Base-by-base conservation (phyloP, 2,329 filamentous ascomycete genomes). In the Ampelomyces quisqualis region DNA sequence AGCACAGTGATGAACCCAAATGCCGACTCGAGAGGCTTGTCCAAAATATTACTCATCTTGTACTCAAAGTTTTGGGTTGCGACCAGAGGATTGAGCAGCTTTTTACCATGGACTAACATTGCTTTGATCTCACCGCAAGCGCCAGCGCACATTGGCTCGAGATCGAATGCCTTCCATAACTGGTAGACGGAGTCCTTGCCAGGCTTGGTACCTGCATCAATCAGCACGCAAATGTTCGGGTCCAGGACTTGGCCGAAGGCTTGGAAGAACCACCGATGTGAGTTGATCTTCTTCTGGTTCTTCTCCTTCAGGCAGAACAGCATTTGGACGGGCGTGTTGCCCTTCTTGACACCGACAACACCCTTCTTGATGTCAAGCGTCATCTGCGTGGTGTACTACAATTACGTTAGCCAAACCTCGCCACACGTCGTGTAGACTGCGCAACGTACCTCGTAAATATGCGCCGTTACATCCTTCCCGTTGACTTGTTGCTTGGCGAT, bases 281-380 rank as follows among this genome's bases (percentile, higher is more conserved):
- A 97, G 68, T 98, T 98, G 80, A 98, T 98, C 78, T 98, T 98
- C 77, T 98, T 98, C 74, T 96, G 90, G 67, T 98, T 98, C 80
- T 96, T 97, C 67, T 98, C 93, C 75, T 98, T 98, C 47, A 98
- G 71, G 68, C 93, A 98, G 76, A 98, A 98, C 4, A 98, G 81
- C 75, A 98, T 86, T 73, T 98, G 93, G 2, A 98, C 88, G 0
- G 93, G 91, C 48, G 93, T 90, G 46, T 86, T 80, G 5, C 78
- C 86, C 62, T 90, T 88, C 49, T 93, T 88, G 34, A 97, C 77
- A 33, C 84, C 79, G 7, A 97, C 91, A 28, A 95, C 80, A 45
- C 86, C 86, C 56, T 91, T 94, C 74, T 95, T 95, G 66, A 97
- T 82, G 60, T 88, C 83, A 60, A 97, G 75, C 22, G 87, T 88